Base-by-base conservation (phyloP, 352 stramenopile genomes). In the Pythium folliculosum region DNA sequence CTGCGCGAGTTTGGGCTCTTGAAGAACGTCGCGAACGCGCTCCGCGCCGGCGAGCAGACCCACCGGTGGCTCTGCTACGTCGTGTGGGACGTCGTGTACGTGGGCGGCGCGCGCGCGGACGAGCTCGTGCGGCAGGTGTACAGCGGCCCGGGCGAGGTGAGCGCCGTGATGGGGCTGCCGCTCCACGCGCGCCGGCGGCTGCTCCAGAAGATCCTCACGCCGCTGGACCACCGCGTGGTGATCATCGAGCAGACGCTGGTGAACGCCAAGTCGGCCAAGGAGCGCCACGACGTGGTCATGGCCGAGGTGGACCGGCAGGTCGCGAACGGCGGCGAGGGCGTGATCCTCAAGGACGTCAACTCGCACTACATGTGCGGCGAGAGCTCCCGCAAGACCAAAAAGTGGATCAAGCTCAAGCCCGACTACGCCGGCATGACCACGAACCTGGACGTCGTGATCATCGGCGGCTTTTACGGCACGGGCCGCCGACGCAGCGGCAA, bases 301-400 rank as follows among this genome's bases (percentile, higher is more conserved):
- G 82, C 84, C 8, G 84, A 93, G 51, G 77, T 95, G 3, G 86
- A 95, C 67, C 60, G 71, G 19, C 80, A 92, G 55, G 51, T 95
- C 16, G 72, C 75, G 12, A 91, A 87, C n/a, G 88, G 88, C 53
- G 87, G 81, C 8, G 88, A 95, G 60, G 88, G 88, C 14, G 76
- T 95, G 38, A 93, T 95, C 32, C 71, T 95, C 54, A 95, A 95
- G 71, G 84, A 95, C 59, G 48, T 92, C 21, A 91, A 91, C n/a
- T 81, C 88, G 12, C 88, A 95, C 47, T 95, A 95, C 47, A 94
- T 95, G 84, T 95, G 86, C 50, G 88, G 86, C 25, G 88, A 95
- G 63, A 89, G 70, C 50, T 91, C 84, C 62, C 78, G 86, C 3
- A 87, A 87, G 68, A 77, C 83, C 16, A 90, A 92, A 64, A 91